phyloP scores from a whole-genome alignment of 306 rosid genomes.

The Hippophae tibetana region DNA sequence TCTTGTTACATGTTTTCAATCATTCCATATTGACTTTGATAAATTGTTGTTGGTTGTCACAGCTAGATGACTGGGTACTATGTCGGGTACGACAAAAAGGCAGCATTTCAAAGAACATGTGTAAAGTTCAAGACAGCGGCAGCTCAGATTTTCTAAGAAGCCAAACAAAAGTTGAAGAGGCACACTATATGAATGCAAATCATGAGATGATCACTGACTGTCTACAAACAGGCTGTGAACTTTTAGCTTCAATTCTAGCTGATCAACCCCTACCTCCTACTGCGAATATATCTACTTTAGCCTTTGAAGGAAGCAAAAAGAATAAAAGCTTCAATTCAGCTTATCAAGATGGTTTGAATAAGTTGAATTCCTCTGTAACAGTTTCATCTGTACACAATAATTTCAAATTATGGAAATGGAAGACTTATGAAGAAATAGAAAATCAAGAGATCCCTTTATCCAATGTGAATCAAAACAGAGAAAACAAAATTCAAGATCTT shows the following conservation, averaged over 20 bases:
- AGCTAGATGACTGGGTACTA: slow-evolving; percentile 79
- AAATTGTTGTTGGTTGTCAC: slow-evolving; percentile 15
- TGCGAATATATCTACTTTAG: slow-evolving; percentile 22
- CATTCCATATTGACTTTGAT: slow-evolving; percentile 10
- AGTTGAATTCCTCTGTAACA: slow-evolving; percentile 26
- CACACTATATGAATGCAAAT: slow-evolving; percentile 19
- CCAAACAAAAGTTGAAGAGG: slow-evolving; percentile 19
- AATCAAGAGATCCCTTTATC: slow-evolving; percentile 25
- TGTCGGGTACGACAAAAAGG: slow-evolving; percentile 63
- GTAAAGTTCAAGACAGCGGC: slow-evolving; percentile 31
- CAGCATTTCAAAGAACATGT: slow-evolving; percentile 22
- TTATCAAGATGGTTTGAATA: slow-evolving; percentile 19
- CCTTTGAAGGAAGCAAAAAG: slow-evolving; percentile 18
- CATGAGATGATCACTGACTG: slow-evolving; percentile 29
- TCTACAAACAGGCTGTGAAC: slow-evolving; percentile 39
- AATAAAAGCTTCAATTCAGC: slow-evolving; percentile 17
- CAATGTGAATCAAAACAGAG: slow-evolving; percentile 18
- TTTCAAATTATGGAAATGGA: slow-evolving; percentile 25
- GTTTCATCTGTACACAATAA: slow-evolving; percentile 23
- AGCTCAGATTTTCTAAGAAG: slow-evolving; percentile 16
- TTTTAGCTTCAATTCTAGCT: slow-evolving; percentile 46
- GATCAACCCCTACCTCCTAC: slow-evolving; percentile 40
- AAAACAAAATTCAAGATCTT: slow-evolving; percentile 14
- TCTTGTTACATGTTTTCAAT: not conserved
- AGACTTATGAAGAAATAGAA: slow-evolving; percentile 29